These are phyloP conservation scores for Blepharisma japonicum DNA, from an alignment of 73 alveolate species.

Conservation along the genomic window DNA sequence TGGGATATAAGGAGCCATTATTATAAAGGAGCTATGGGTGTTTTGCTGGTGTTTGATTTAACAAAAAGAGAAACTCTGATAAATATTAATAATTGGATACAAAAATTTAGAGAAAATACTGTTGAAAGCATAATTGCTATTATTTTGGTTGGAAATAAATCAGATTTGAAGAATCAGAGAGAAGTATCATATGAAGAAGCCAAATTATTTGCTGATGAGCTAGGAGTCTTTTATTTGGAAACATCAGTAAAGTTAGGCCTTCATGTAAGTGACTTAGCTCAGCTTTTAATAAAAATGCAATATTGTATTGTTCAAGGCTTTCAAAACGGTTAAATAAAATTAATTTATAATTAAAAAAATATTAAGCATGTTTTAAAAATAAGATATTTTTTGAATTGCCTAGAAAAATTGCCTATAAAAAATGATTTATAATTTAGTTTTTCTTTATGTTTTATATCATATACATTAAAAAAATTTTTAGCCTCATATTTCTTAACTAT, in stretches of 20 bases:
- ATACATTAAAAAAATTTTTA: too few relatives aligned
- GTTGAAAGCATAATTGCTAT: constrained; percentile 30
- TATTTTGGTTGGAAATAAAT: constrained; percentile 53
- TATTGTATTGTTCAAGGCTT: too few relatives aligned
- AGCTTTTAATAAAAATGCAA: background rate
- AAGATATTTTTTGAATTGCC: too few relatives aligned
- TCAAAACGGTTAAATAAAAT: too few relatives aligned
- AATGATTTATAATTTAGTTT: too few relatives aligned
- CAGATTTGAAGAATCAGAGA: constrained; percentile 48
- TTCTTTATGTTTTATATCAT: too few relatives aligned
- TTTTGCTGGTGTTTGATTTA: constrained; percentile 47
- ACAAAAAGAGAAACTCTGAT: constrained; percentile 48
- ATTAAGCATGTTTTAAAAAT: too few relatives aligned
- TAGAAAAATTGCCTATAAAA: too few relatives aligned
- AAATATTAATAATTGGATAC: constrained; percentile 51
- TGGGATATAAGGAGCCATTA: constrained; percentile 46
- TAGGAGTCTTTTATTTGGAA: constrained; percentile 73
- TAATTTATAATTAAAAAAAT: too few relatives aligned
- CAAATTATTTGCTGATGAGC: constrained; percentile 52
- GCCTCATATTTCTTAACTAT: too few relatives aligned
- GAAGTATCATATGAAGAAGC: constrained; percentile 61
- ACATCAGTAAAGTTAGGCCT: constrained; percentile 74
- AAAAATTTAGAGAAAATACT: constrained; percentile 22
- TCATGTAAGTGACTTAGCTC: constrained; percentile 50
- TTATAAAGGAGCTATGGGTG: constrained; percentile 58